Evolutionary conservation across 2,329 filamentous ascomycete genomes (phyloP).

Genomic region (Ampelomyces quisqualis): DNA sequence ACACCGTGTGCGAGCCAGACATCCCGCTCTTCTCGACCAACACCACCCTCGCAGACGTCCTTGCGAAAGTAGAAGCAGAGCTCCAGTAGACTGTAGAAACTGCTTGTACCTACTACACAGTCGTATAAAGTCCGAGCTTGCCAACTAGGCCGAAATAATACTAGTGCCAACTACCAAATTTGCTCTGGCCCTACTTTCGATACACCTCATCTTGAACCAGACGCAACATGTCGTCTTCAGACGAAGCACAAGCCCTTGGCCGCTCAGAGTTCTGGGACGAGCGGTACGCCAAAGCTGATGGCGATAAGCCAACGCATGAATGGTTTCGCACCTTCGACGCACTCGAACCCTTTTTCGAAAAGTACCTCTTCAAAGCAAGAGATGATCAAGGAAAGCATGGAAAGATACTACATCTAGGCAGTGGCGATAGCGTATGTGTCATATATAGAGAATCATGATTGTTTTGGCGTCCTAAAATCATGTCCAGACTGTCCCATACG

Average conservation of each 20-base stretch:
- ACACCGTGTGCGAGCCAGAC: neutral
- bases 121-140: too few species aligned
- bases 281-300: slow-evolving; percentile 46
- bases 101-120: too few species aligned
- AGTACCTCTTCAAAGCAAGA: slow-evolving; percentile 45
- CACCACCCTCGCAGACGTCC: neutral
- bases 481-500: slow-evolving; percentile 54
- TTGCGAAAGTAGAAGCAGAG: neutral
- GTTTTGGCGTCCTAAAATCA: too few species aligned
- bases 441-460: slow-evolving; percentile 6
- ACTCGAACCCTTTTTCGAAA: slow-evolving; percentile 52
- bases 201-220: too few species aligned
- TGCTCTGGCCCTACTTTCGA: too few species aligned
- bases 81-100: too few species aligned
- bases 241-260: neutral
- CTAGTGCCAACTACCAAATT: too few species aligned
- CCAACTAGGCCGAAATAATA: too few species aligned
- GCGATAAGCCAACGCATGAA: slow-evolving; percentile 51
- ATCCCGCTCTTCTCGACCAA: neutral
- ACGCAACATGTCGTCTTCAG: neutral
- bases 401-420: slow-evolving; percentile 57
- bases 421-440: slow-evolving; percentile 57
- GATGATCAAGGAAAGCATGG: slow-evolving; percentile 37
- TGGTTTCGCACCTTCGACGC: slow-evolving; percentile 56
- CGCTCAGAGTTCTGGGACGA: slow-evolving; percentile 51